phyloP scores from a whole-genome alignment of 495 filamentous ascomycete species.

The Glarea lozoyensis region DNA sequence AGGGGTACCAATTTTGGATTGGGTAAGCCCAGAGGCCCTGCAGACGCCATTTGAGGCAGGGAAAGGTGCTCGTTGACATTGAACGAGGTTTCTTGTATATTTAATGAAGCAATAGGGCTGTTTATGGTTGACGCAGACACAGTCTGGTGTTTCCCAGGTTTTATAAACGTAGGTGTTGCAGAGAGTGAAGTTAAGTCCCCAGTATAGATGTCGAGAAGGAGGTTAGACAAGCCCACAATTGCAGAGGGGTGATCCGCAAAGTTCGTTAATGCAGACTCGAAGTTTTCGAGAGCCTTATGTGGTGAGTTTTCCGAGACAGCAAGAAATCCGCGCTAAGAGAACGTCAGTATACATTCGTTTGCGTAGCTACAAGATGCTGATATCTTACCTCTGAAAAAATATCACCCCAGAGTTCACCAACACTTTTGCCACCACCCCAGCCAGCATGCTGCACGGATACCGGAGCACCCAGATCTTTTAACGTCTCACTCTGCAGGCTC shows the following conservation, averaged over 20 bases:
- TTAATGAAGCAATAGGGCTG: background rate
- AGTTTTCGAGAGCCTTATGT: slow-evolving; percentile 60
- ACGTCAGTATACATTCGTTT: slow-evolving; percentile 24
- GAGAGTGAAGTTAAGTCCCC: slow-evolving; percentile 45
- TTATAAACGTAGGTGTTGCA: slow-evolving; percentile 18
- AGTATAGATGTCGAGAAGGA: slow-evolving; percentile 79
- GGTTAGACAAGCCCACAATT: slow-evolving; percentile 71
- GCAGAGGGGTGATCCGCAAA: slow-evolving; percentile 69
- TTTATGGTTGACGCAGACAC: slow-evolving; percentile 9
- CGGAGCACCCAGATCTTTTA: slow-evolving; percentile 38
- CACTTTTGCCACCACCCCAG: slow-evolving; percentile 67
- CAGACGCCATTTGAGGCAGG: slow-evolving; percentile 1
- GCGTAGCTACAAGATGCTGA: slow-evolving; percentile 1
- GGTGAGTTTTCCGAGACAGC: slow-evolving; percentile 49
- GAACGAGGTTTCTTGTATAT: background rate
- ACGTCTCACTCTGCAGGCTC: slow-evolving; percentile 41
- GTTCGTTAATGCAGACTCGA: slow-evolving; percentile 70
- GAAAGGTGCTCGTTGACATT: background rate
- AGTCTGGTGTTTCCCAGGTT: slow-evolving; percentile 5
- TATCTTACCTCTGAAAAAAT: slow-evolving; percentile 57
- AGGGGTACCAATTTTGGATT: background rate
- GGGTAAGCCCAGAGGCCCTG: slow-evolving; percentile 15
- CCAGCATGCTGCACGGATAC: slow-evolving; percentile 47
- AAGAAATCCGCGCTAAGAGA: slow-evolving; percentile 55
- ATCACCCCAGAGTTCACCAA: slow-evolving; percentile 75